Evolutionary conservation across 176 grass and related monocot species (phyloP), one percentile per base, ranked within the genome.

Genomic region (Phoenix roebelenii): DNA sequence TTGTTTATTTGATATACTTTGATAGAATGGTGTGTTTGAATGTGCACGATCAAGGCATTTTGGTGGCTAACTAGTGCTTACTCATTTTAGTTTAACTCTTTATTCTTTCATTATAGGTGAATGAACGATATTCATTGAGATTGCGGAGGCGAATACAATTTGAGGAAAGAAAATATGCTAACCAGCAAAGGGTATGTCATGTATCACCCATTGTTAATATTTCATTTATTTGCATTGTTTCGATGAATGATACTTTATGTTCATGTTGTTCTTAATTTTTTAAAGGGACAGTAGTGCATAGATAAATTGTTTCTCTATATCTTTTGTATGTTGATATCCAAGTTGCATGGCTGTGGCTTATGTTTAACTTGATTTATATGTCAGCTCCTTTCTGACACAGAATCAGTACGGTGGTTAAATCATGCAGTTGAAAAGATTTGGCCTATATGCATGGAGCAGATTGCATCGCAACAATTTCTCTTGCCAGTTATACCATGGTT

Each of bases 351-450:
- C 60, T 75, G 57, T 60, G 35, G 22, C 64, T 81, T 66, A 57
- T 71, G 15, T 58, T 44, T 44, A 44, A 44, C 35, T 44, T 72
- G 16, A 76, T 76, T 72, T 77, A 64, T 81, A 17, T 79, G 63
- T 67, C 78, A 97, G 92, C 49, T 88, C 77, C 92, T 97, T 73
- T 91, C 92, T 60, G 92, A 88, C 67, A 66, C 87, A 55, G 92
- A 97, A 73, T 83, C 92, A 7, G 84, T 88, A 58, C 78, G 92
- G 25, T 97, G 93, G 93, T 80, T 97, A 73, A 97, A 91, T 83
- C 67, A 97, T 64, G 80, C 93, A 32, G 72, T 88, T 18, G 65
- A 83, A 71, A 88, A 91, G 84, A 85, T 97, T 80, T 97, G 93
- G 93, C 81, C 87, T 59, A 80, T 97, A 44, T 97, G 93, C 66